phyloP scores from a whole-genome alignment of 1,139 yeast species.

The Saccharomycopsis crataegensis region DNA sequence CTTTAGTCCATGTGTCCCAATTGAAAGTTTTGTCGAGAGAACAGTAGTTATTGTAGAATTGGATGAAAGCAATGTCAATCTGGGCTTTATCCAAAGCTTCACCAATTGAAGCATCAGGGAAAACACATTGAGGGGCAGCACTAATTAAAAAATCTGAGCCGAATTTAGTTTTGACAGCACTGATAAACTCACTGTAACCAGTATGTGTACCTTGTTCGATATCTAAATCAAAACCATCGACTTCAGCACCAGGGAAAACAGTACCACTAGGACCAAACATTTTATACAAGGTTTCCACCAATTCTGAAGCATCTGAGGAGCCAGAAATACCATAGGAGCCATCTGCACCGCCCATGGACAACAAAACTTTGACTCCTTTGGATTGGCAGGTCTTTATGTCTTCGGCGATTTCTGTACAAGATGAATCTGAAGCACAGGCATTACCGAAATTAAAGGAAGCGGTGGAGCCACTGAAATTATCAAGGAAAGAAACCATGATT shows the following conservation, averaged over 20 bases:
- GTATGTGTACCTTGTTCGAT: slow-evolving; percentile 15
- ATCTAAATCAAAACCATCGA: slow-evolving; percentile 17
- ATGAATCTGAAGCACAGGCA: slow-evolving; percentile 28
- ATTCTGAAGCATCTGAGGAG: slow-evolving; percentile 20
- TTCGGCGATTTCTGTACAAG: slow-evolving; percentile 18
- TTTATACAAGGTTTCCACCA: slow-evolving; percentile 26
- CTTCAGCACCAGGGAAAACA: slow-evolving; percentile 31
- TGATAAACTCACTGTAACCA: slow-evolving; percentile 16
- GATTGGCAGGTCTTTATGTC: slow-evolving; percentile 62
- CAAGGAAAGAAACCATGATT: slow-evolving; percentile 62
- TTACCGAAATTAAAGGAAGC: slow-evolving; percentile 62
- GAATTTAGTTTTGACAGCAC: slow-evolving; percentile 31
- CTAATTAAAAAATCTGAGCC: slow-evolving; percentile 51
- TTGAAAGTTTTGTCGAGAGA: slow-evolving; percentile 2
- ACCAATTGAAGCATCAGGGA: not conserved
- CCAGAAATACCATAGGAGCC: slow-evolving; percentile 32
- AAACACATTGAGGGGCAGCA: slow-evolving; percentile 56
- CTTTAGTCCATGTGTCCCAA: slow-evolving; percentile 12
- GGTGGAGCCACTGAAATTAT: slow-evolving; percentile 35
- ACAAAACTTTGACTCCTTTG: slow-evolving; percentile 53
- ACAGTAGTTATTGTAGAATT: slow-evolving; percentile 16
- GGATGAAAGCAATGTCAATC: slow-evolving; percentile 16
- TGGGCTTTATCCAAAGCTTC: not conserved
- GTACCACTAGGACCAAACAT: slow-evolving; percentile 41
- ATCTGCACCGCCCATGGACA: slow-evolving; percentile 71